Conservation (phyloP, 257 asterid genomes). For the Fraxinus pennsylvanica region DNA sequence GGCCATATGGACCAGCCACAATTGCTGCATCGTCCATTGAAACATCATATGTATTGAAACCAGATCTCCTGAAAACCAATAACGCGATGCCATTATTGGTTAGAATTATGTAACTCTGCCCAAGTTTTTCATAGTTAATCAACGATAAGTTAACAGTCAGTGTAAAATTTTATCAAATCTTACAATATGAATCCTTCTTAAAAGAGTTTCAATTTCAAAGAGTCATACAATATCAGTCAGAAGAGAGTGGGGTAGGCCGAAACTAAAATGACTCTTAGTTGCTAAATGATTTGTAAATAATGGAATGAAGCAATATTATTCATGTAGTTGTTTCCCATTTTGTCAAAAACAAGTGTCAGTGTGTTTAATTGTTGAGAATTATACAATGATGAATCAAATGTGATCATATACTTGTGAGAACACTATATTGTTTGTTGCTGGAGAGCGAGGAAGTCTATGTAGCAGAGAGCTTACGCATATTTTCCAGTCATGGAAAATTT, state of each 20-base stretch:
- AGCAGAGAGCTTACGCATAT: conserved; percentile 56
- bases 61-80: conserved; percentile 55
- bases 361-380: background rate
- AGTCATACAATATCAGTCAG: background rate
- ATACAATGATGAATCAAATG: background rate
- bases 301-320: background rate
- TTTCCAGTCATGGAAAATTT: conserved; percentile 88
- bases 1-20: conserved; percentile 75
- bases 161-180: background rate
- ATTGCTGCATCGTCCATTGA: conserved; percentile 95
- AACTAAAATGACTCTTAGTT: background rate
- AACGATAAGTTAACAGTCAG: background rate
- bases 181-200: background rate
- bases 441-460: background rate
- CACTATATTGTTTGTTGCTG: background rate
- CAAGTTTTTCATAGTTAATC: background rate
- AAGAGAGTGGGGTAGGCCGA: background rate
- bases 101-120: background rate
- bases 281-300: background rate
- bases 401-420: background rate
- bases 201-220: background rate
- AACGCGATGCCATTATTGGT: background rate
- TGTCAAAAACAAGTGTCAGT: background rate
- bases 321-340: background rate
- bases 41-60: conserved; percentile 54